Evolutionary conservation across 306 rosid genomes (phyloP).

Genomic region (Vachellia collinsii): DNA sequence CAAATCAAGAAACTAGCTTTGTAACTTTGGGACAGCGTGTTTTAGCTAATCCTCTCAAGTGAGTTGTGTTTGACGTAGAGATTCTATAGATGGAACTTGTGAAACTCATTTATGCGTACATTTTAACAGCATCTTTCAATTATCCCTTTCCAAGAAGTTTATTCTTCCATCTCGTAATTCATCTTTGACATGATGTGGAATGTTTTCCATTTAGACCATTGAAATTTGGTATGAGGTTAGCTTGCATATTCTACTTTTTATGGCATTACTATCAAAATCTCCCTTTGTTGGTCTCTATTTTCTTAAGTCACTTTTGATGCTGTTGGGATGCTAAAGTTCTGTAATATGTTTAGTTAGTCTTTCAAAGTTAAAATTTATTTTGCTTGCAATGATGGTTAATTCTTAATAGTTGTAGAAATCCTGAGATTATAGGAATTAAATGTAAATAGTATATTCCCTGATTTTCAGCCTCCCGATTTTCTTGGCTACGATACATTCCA

Average conservation of each 20-base stretch:
- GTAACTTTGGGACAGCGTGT: constrained; percentile 97
- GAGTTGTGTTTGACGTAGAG: constrained; percentile 45
- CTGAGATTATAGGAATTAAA: too few relatives aligned
- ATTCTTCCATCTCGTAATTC: constrained; percentile 6
- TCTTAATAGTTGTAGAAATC: background rate
- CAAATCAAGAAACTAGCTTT: constrained; percentile 99
- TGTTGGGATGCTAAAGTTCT: background rate
- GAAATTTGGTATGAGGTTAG: background rate
- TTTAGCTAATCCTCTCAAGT: constrained; percentile 92
- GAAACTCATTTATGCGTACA: constrained; percentile 3
- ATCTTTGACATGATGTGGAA: background rate
- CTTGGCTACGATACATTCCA: too few relatives aligned
- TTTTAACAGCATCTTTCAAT: constrained; percentile 8
- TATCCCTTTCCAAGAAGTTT: background rate
- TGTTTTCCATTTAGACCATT: background rate
- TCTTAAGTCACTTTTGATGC: background rate
- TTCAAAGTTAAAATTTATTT: too few relatives aligned
- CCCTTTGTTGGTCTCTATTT: background rate
- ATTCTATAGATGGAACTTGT: constrained; percentile 1
- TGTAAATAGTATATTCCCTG: too few relatives aligned
- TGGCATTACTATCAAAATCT: background rate
- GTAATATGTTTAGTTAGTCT: background rate
- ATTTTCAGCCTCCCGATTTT: too few relatives aligned
- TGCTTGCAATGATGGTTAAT: background rate
- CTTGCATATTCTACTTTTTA: background rate